Evolutionary conservation across 208 protist genomes (phyloP).

Genomic region (Leptomonas pyrrhocoris): DNA sequence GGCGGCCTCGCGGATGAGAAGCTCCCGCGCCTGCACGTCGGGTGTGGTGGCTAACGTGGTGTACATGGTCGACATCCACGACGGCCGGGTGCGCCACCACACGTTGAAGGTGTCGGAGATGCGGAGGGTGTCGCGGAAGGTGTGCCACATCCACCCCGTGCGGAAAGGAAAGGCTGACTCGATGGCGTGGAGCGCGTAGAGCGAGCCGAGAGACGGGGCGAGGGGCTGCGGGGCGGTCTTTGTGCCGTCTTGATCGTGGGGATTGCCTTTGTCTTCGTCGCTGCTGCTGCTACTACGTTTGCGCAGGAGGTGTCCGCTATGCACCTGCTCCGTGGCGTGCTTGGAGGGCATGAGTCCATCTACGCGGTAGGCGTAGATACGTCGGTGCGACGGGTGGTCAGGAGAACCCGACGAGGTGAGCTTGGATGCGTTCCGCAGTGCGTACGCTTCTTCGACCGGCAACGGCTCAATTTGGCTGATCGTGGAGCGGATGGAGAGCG

Average conservation of each 20-base stretch:
- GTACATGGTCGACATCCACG: slow-evolving; percentile 18
- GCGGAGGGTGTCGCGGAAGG: slow-evolving; percentile 35
- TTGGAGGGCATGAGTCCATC: slow-evolving; percentile 25
- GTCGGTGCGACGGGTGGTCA: slow-evolving; percentile 8
- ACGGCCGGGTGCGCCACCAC: slow-evolving; percentile 21
- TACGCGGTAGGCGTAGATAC: slow-evolving; percentile 28
- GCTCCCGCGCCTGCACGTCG: not conserved
- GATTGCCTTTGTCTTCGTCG: not conserved
- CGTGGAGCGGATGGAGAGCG: slow-evolving; percentile 21
- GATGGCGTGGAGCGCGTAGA: slow-evolving; percentile 40
- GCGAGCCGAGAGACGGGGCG: slow-evolving; percentile 23
- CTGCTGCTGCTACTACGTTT: not conserved
- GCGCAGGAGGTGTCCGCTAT: slow-evolving; percentile 5
- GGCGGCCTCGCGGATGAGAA: not conserved
- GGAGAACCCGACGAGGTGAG: not conserved
- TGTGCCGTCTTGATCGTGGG: not conserved
- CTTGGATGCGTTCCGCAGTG: slow-evolving; percentile 2
- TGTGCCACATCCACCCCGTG: slow-evolving; percentile 10
- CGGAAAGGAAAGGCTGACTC: slow-evolving; percentile 24
- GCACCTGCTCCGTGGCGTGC: slow-evolving; percentile 23
- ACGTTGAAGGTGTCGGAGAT: slow-evolving; percentile 35
- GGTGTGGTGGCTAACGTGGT: not conserved
- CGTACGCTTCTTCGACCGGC: slow-evolving; percentile 11
- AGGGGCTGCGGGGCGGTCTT: not conserved
- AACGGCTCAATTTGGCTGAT: slow-evolving; percentile 24